Evolutionary conservation across 352 stramenopile species (phyloP), one percentile per base, ranked within the genome.

Genomic region (Pythium pyrilobum): DNA sequence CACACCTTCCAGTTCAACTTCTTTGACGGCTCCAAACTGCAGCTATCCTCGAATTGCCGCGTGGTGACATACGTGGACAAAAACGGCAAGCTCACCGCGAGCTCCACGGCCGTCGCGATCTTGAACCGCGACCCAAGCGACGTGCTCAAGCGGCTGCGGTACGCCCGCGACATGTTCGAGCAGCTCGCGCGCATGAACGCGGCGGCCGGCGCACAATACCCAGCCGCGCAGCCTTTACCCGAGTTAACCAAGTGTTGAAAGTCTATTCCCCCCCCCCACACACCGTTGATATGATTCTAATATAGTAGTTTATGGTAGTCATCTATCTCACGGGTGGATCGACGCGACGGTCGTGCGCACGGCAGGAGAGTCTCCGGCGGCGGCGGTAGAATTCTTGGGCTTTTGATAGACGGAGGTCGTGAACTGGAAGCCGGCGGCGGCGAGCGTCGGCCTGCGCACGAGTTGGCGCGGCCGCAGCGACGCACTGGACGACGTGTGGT

Each of bases 101-200:
- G 71, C 15, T 69, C 79, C 18, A 82, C 74, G 5, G 76, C 72
- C 38, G 58, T 64, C 13, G 70, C 71, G 41, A 81, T 92, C 29
- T 64, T 89, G 9, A 77, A 70, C 5, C 63, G 69, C n/a, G 63
- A 89, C 44, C 62, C 72, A 49, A 72, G 77, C 0, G 82, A 89
- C 55, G 66, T 95, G 31, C 55, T 70, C 37, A 93, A 95, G 66
- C 80, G 81, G 9, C 68, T 92, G 38, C 80, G 74, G 32, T 99
- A 99, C 61, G 89, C 95, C 0, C 97, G 97, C 56, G 97, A 99
- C 57, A 98, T 99, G 79, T 70, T 99, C 36, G 76, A 97, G 48
- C 95, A 98, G 72, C 91, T 99, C 54, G 66, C 85, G 27, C 54
- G 61, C 4, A 39, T 62, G 34, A 68, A 64, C 34, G 42, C 47